Percentiles rank a stretch among this genome's conserved stretches.
Conservation (phyloP, 1,284 basidiomycete genomes). For the Pseudozyma pruni region DNA sequence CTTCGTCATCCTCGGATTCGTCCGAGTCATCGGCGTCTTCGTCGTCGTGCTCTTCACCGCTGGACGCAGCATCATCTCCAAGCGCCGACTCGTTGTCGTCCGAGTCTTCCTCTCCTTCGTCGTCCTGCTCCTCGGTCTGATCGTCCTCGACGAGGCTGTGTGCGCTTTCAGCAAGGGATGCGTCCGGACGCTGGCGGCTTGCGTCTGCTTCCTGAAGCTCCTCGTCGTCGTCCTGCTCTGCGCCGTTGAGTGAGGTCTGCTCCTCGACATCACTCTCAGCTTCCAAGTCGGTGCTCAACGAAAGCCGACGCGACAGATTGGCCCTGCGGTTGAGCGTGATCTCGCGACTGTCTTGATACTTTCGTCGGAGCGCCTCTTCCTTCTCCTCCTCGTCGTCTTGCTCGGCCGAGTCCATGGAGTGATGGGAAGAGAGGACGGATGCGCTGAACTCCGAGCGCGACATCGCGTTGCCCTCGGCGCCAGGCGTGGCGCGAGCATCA, state of each 20-base stretch:
- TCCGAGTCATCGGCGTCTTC: constrained; percentile 1
- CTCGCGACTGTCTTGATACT: constrained; percentile 9
- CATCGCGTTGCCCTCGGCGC: not conserved
- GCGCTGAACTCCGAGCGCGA: constrained; percentile 9
- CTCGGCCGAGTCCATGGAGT: not conserved
- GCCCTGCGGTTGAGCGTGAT: constrained; percentile 1
- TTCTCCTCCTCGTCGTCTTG: constrained; percentile 6
- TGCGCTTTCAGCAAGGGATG: constrained; percentile 2
- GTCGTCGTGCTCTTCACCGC: constrained; percentile 1
- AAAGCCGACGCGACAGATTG: constrained; percentile 9
- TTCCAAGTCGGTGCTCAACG: constrained; percentile 25
- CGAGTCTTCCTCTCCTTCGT: constrained; percentile 7
- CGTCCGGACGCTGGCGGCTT: constrained; percentile 3
- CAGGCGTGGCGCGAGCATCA: not conserved
- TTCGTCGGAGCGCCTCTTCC: constrained; percentile 8
- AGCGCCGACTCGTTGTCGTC: constrained; percentile 3
- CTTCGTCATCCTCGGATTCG: not conserved
- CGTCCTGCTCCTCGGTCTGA: constrained; percentile 7
- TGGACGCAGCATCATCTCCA: not conserved
- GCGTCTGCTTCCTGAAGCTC: constrained; percentile 5
- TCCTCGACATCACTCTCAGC: constrained; percentile 8
- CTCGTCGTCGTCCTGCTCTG: constrained; percentile 4
- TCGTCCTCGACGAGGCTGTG: constrained; percentile 9
- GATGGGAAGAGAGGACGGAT: constrained; percentile 5
- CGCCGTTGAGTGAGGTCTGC: not conserved